Base-by-base conservation (phyloP, 441 rosid genomes). In the Euphorbia celastroides region DNA sequence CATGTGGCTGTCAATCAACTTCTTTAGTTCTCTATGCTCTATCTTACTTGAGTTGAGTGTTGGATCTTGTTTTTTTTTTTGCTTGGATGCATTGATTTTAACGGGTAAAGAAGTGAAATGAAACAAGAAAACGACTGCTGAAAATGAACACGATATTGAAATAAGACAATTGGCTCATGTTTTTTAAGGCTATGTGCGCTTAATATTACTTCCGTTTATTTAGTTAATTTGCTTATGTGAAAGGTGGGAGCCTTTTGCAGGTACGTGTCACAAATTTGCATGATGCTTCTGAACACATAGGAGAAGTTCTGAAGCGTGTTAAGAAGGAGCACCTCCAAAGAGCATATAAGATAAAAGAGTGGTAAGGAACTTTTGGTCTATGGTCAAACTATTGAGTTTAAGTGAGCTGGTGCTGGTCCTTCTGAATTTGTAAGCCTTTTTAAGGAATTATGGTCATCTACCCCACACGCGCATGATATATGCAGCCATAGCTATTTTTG, bases 201-300 rank as follows among this genome's bases (percentile, higher is more conserved):
- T 17, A 16, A 12, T 14, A 20, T 64, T 64, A 25, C 16, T 27
- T 63, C 10, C 17, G 5, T 17, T 31, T 6, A 50, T 26, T 34
- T 48, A 30, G 61, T 27, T 30, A 9, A 19, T n/a, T 54, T 28
- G 30, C 34, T 31, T 51, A 19, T 44, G 34, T 64, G 42, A 30
- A 17, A 69, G 38, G 52, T 54, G 54, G 62, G 28, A 5, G 12
- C 51, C 61, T 54, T 55, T 69, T 70, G 17, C 46, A 90, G 96
- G 96, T 89, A 57, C 93, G 92, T 59, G 97, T 94, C 58, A 86
- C 97, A 65, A 94, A 94, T 81, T 79, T 94, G 75, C 83, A 69
- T 25, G 90, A 94, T 81, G 99, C 97, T 77, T 46, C 92, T 69
- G 96, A 91, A 72, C 97, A 89, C 74, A 89, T 94, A 56, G 92